Evolutionary conservation across 225 moss, liverwort and hornwort genomes (phyloP), one percentile per base, ranked within the genome.

Genomic region (Pseudoscleropodium purum): DNA sequence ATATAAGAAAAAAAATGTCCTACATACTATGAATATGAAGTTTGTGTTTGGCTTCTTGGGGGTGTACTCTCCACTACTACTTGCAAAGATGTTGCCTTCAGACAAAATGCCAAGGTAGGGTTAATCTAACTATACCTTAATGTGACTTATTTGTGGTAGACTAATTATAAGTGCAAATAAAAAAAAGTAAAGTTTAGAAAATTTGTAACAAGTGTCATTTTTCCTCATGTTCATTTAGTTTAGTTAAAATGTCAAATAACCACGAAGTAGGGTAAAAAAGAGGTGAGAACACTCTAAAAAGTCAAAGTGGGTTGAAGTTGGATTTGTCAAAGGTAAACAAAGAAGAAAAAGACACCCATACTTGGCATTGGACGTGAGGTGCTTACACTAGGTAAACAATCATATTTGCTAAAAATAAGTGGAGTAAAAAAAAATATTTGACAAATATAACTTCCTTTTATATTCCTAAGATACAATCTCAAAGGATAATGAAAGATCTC

Each of bases 391-490:
- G 9, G 2, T 9, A 15, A 78, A 24, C 6, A 37, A 54, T 0
- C 0, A 0, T 4, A 36, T 56, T 0, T 54, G 15, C 15, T 2
- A 52, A 52, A 54, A 23, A 4, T 19, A 15, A 36, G 0, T 54
- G 15, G 17, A 56, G 1, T 57, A 10, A 26, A 3, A 26, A 3
- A 5, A 27, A 57, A n/a, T 79, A 26, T 27, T 2, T 26, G 17
- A 27, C n/a, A 57, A 37, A 37, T 0, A n/a, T n/a, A 36, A 79
- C 1, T 18, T n/a, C 7, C 4, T 6, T 52, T 36, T 15, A 25
- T 37, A 15, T 25, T 13, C 3, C 0, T 2, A 0, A 16, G 2
- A 37, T 11, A 5, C 26, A 57, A n/a, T 56, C 5, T 79, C 5
- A 11, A n/a, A 15, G 6, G 17, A 54, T 4, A 1, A 17, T 17